Evolutionary conservation across 345 rosid genomes (phyloP).

Genomic region (Rhizophora apiculata): DNA sequence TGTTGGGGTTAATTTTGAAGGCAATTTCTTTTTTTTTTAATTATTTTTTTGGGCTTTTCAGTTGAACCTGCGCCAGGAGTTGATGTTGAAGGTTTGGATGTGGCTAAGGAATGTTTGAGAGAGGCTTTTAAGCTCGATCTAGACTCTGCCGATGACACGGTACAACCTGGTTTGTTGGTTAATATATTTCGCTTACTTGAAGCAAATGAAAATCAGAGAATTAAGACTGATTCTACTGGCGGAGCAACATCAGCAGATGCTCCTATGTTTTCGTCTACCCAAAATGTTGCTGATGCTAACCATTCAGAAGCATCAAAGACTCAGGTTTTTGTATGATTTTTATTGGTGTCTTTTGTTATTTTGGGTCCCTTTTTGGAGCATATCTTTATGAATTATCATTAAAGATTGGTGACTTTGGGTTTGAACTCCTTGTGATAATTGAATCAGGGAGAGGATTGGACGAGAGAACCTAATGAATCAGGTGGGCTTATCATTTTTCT

Average conservation of each 20-base stretch:
- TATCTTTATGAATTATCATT: neutral
- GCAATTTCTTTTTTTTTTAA: neutral
- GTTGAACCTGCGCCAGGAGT: conserved; percentile 71
- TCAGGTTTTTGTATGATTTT: conserved; percentile 10
- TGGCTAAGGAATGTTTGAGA: conserved; percentile 64
- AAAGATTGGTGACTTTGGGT: neutral
- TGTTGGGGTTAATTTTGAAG: conserved; percentile 1
- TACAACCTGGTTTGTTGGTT: conserved; percentile 48
- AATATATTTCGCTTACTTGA: conserved; percentile 51
- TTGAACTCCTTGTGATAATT: neutral
- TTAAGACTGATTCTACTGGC: conserved; percentile 9
- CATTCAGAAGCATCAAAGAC: conserved; percentile 21
- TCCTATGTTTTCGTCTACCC: conserved; percentile 37
- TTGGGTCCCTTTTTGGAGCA: neutral
- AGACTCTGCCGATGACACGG: conserved; percentile 19
- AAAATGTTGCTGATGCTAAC: conserved; percentile 19
- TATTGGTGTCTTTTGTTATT: neutral
- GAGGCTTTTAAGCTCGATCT: conserved; percentile 54
- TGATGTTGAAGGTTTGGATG: conserved; percentile 78
- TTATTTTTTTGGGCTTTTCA: conserved; percentile 9
- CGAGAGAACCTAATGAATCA: conserved; percentile 18
- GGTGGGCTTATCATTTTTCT: conserved; percentile 25
- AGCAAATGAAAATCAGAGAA: conserved; percentile 14
- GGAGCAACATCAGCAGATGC: conserved; percentile 29
- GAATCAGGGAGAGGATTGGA: conserved; percentile 38